Evolutionary conservation across 2,329 filamentous ascomycete genomes (phyloP), one percentile per base, ranked within the genome.

Genomic region (Tetracladium maxilliforme): DNA sequence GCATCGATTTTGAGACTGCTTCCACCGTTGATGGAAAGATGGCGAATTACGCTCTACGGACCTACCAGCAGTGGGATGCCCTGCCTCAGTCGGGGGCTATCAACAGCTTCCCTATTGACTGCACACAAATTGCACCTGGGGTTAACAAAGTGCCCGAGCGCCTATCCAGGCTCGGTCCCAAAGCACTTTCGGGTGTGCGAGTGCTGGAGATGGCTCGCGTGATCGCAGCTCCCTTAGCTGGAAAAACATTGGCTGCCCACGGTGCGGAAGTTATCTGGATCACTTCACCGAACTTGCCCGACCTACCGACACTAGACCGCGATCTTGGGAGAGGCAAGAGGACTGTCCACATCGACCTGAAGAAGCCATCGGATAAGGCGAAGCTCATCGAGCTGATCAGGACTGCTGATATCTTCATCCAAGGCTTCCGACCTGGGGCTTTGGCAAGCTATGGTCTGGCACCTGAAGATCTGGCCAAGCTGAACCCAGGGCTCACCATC

Each of bases 51-150:
- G 60, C 61, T 0, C 39, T 70, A 8, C 48, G 67, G 3, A 55
- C 54, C 0, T 62, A 56, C 21, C 30, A 44, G 3, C 43, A 68
- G 31, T 70, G 65, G 66, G 63, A 70, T 30, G 33, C 36, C 1
- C 42, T 53, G 3, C 54, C 61, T 0, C 62, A 67, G 26, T 52
- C 60, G 1, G 37, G 33, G 10, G 54, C 51, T 1, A 39, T 67
- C 4, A 26, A 43, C 2, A 45, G 58, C 19, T 51, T 56, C 8
- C 65, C 67, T 1, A 58, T 70, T 6, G 27, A 39, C 2, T 24
- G 68, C 9, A 42, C 34, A 1, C 51, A 52, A 17, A 27, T 62
- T 1, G 25, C 30, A 6, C 29, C 40, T 2, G 30, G 33, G 1
- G 25, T 34, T 2, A 19, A 30, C 10, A 25, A 38, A 17, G 16